Base-by-base conservation (phyloP, 192 early-diverging fungal genomes). In the Mortierella claussenii region DNA sequence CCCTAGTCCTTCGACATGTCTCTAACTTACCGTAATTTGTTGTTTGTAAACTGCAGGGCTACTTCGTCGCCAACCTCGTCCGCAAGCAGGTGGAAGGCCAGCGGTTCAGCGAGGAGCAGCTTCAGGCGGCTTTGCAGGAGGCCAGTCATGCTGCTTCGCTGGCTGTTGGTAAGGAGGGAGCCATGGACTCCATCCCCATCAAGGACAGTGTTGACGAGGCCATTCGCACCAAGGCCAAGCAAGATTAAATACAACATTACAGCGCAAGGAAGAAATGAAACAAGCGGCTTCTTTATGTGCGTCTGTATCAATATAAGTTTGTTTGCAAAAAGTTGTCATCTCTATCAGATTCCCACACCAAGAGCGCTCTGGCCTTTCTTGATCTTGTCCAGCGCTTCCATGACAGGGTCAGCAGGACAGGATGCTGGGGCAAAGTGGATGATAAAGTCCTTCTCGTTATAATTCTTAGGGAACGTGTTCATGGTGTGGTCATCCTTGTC, bases 121-220 rank as follows among this genome's bases (percentile, higher is more conserved):
- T 86, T 46, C 27, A 61, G 21, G 55, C 50, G n/a, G 86, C 92
- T 2, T 54, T 92, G 58, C 65, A 81, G 26, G 79, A 88, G 51
- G 92, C 86, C 1, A 87, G 76, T 30, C 75, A 84, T 51, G 92
- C 92, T 9, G 85, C 87, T 2, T 89, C 89, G 4, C 79, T 94
- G 56, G 75, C 89, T 34, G 92, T 92, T 9, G 81, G 88, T 66
- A 78, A 57, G 15, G 79, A 84, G 23, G 92, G 92, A 3, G 85
- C 92, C 18, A 90, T 91, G 85, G 80, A 80, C 23, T 87, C 88
- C 28, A 85, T 92, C 24, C 92, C 92, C 45, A 28, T 76, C 20
- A 66, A 82, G 30, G 64, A 44, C 27, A 78, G 84, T 26, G 87
- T 88, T 21, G 80, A 81, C 20, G 7, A 27, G n/a, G 64, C 64